Base-by-base conservation (phyloP, 208 protist species). In the Leishmania turanica region DNA sequence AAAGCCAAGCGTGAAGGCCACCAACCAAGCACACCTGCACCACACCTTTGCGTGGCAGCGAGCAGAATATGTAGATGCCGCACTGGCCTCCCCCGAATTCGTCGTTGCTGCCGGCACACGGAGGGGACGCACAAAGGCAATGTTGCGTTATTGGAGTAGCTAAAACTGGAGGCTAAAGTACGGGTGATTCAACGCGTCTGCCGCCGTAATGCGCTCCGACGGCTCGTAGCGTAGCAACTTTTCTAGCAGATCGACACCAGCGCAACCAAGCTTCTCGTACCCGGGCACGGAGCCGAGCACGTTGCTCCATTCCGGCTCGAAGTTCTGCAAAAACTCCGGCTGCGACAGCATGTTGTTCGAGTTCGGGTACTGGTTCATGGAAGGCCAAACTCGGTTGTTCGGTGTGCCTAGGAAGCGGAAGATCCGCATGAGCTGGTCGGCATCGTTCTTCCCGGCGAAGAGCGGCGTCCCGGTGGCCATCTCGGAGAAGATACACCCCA, bases 391-490 rank as follows among this genome's bases (percentile, higher is more conserved):
- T 40, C 95, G 84, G 65, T 96, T 96, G 80, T 90, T 99, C 34
- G 98, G 98, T 15, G 97, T 99, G 81, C 98, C 97, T 11, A 99
- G 86, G 75, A 96, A 97, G 77, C 88, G 86, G 84, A 99, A 99
- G 83, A 99, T 99, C 66, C 92, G 90, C 83, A 98, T 90, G 24
- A 99, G 90, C 89, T 99, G 97, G 81, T 99, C 98, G 17, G 93
- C 91, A 78, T 99, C 97, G 78, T 97, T 97, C 53, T 94, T 88
- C n/a, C 99, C 99, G 6, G 98, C 90, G 88, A 99, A 99, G 42
- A 99, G 95, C 53, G 98, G 98, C 17, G 87, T 74, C 13, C 97
- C 88, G 40, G 92, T 97, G n/a, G 96, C 92, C 88, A 99, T 96
- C 83, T 99, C 97, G 17, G 88, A 93, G 90, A 99, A 97, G 73